phyloP scores from a whole-genome alignment of 139 green algal genomes.

The Gonium pectorale region DNA sequence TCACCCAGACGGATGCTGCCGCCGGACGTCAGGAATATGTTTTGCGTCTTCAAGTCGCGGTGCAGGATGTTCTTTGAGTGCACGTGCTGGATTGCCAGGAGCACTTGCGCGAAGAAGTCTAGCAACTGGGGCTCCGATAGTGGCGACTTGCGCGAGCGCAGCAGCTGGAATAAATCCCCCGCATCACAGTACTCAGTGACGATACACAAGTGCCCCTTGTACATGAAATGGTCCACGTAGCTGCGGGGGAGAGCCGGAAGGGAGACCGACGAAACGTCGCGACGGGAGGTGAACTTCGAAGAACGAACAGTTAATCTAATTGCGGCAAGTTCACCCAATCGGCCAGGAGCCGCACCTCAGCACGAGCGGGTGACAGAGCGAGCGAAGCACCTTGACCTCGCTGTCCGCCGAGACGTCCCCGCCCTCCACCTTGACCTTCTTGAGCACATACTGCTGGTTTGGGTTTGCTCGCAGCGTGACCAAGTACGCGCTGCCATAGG shows the following conservation, averaged over 20 bases:
- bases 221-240: constrained; percentile 70
- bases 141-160: constrained; percentile 49
- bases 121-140: constrained; percentile 62
- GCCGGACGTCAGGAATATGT: constrained; percentile 56
- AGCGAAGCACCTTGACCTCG: constrained; percentile 67
- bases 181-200: constrained; percentile 77
- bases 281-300: too few species aligned
- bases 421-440: constrained; percentile 66
- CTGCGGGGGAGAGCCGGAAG: constrained; percentile 9
- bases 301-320: too few species aligned
- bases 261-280: too few species aligned
- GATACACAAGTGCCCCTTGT: constrained; percentile 73
- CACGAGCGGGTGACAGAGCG: constrained; percentile 69
- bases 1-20: constrained; percentile 70
- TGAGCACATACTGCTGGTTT: constrained; percentile 64
- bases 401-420: constrained; percentile 49
- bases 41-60: constrained; percentile 67
- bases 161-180: constrained; percentile 70
- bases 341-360: constrained; percentile 66
- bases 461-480: constrained; percentile 52
- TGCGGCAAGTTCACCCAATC: constrained; percentile 19
- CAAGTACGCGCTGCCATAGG: constrained; percentile 67
- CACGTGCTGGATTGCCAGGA: constrained; percentile 59
- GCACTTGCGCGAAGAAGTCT: constrained; percentile 60
- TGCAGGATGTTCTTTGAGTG: constrained; percentile 68